Evolutionary conservation across 2,329 filamentous ascomycete species (phyloP).

Genomic region (Penicillium sp.): DNA sequence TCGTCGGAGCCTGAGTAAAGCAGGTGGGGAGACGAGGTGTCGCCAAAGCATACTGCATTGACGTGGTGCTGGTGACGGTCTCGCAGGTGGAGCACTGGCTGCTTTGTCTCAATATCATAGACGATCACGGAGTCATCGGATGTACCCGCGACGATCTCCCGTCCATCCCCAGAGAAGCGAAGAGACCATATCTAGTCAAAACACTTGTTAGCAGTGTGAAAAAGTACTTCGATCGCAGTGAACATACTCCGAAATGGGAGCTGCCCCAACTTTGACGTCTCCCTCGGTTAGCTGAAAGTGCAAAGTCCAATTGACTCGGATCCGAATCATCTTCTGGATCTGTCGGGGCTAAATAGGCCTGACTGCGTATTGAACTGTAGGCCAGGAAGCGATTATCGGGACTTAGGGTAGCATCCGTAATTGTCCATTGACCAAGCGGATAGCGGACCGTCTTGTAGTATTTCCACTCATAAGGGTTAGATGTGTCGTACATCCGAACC

Average conservation of each 20-base stretch:
- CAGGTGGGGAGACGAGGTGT: slow-evolving; percentile 82
- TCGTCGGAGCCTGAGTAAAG: slow-evolving; percentile 96
- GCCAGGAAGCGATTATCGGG: slow-evolving; percentile 89
- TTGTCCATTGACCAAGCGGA: slow-evolving; percentile 86
- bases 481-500: slow-evolving; percentile 96
- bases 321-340: slow-evolving; percentile 77
- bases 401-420: slow-evolving; percentile 86
- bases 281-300: slow-evolving; percentile 45
- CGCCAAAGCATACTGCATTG: slow-evolving; percentile 94
- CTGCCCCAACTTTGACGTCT: slow-evolving; percentile 32
- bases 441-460: slow-evolving; percentile 89
- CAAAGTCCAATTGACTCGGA: slow-evolving; percentile 72
- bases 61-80: slow-evolving; percentile 81
- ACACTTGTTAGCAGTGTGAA: slow-evolving; percentile 14
- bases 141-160: slow-evolving; percentile 85
- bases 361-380: slow-evolving; percentile 80
- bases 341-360: slow-evolving; percentile 80
- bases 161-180: slow-evolving; percentile 84
- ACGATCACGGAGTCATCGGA: slow-evolving; percentile 74
- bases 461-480: slow-evolving; percentile 89
- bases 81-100: slow-evolving; percentile 65
- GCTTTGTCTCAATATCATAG: slow-evolving; percentile 81
- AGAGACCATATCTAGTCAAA: slow-evolving; percentile 70
- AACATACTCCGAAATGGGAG: slow-evolving; percentile 44
- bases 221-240: background rate